These are phyloP conservation scores for Porphyrellus cyaneotinctus DNA, from an alignment of 768 basidiomycete genomes.

Conservation along the genomic window DNA sequence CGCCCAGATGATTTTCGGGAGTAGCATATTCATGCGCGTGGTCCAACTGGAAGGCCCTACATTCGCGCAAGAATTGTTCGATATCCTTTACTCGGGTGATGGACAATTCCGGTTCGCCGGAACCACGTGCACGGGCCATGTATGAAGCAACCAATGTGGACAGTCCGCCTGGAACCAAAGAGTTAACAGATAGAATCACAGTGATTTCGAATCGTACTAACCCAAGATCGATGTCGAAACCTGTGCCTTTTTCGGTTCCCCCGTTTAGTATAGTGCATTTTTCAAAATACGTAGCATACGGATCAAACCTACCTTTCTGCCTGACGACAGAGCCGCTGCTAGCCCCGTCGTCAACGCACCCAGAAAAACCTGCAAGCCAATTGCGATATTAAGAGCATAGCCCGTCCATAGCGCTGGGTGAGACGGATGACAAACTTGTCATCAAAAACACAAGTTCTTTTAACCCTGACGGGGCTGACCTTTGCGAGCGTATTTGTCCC, in stretches of 20 bases:
- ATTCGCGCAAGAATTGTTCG: slow-evolving; percentile 64
- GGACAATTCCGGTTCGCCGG: slow-evolving; percentile 67
- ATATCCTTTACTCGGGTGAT: slow-evolving; percentile 53
- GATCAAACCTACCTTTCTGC: slow-evolving; percentile 36
- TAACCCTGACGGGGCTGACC: neutral
- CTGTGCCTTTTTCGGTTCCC: slow-evolving; percentile 26
- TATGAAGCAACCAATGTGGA: slow-evolving; percentile 69
- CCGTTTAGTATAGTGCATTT: neutral
- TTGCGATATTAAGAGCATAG: slow-evolving; percentile 44
- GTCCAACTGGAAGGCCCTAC: slow-evolving; percentile 55
- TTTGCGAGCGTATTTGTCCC: neutral
- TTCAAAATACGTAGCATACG: too few relatives aligned
- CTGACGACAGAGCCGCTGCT: slow-evolving; percentile 43
- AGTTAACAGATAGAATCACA: neutral
- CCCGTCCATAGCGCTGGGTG: slow-evolving; percentile 33
- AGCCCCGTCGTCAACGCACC: slow-evolving; percentile 67
- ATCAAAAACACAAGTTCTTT: too few relatives aligned
- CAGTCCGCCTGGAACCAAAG: slow-evolving; percentile 45
- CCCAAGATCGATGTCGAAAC: slow-evolving; percentile 40
- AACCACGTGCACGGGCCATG: slow-evolving; percentile 64
- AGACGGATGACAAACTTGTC: neutral
- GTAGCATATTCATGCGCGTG: slow-evolving; percentile 37
- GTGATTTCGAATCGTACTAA: slow-evolving; percentile 11
- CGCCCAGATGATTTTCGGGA: slow-evolving; percentile 7
- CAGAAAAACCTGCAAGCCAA: slow-evolving; percentile 58